Percentiles rank a stretch among this genome's conserved stretches.
These are phyloP conservation scores for Henckelia pumila DNA, from an alignment of 257 asterid species.

Conservation along the genomic window DNA sequence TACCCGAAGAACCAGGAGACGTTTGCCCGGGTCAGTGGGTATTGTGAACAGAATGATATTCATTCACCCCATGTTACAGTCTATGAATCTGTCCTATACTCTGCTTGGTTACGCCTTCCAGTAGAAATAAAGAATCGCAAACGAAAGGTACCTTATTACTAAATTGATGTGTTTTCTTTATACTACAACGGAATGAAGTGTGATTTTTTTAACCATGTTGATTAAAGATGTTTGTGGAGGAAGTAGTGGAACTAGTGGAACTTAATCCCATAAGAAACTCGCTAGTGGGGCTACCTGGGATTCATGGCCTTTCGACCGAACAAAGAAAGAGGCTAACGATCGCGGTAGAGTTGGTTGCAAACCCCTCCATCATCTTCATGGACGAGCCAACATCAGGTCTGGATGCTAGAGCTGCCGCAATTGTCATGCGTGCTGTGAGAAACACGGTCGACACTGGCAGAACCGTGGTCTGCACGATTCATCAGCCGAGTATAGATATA, in stretches of 20 bases:
- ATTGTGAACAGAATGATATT: constrained; percentile 57
- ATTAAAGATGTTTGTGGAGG: constrained; percentile 50
- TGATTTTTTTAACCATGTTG: too few relatives aligned
- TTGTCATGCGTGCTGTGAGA: constrained; percentile 56
- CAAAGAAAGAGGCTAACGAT: constrained; percentile 58
- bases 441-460: constrained; percentile 53
- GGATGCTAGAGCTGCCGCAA: constrained; percentile 68
- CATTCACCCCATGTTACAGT: constrained; percentile 60
- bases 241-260: constrained; percentile 54
- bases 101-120: constrained; percentile 69
- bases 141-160: constrained; percentile 32
- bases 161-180: too few relatives aligned
- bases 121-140: constrained; percentile 30
- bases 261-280: constrained; percentile 38
- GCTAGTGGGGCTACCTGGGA: constrained; percentile 59
- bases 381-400: constrained; percentile 67
- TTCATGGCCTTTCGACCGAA: constrained; percentile 55
- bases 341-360: constrained; percentile 60
- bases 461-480: constrained; percentile 61
- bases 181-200: too few relatives aligned
- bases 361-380: constrained; percentile 63
- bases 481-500: constrained; percentile 65
- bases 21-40: constrained; percentile 56
- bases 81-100: constrained; percentile 49
- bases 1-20: constrained; percentile 55